Base-by-base conservation (phyloP, 2,329 filamentous ascomycete species). In the Arachnopeziza araneosa region DNA sequence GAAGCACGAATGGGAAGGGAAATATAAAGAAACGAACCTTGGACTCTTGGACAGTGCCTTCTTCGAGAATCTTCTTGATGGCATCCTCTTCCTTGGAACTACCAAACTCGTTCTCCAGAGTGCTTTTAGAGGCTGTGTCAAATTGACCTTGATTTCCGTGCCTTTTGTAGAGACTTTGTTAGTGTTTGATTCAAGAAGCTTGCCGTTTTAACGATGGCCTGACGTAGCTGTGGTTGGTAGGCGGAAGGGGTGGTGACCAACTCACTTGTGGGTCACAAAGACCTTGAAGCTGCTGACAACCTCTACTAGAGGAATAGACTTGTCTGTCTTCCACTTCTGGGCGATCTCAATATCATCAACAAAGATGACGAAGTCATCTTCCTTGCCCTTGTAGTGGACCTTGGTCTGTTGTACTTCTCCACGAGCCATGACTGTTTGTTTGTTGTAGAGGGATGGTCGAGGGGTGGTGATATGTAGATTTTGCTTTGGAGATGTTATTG, bases 211-310 rank as follows among this genome's bases (percentile, higher is more conserved):
- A n/a, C n/a, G 30, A 14, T 7, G 14, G 14, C 14, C 7, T 32
- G 30, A 59, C 36, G 21, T 10, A 52, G 22, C 44, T 52, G 30
- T 10, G 22, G 21, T 24, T 49, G 50, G 14, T 22, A 44, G 30
- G 49, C 23, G 55, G 57, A 56, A 56, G 17, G 36, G 17, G 12
- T 5, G 36, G 50, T 7, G 51, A 23, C 49, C 8, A 66, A 79
- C 89, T 78, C 82, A 97, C 93, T 88, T 89, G 80, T 96, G 90
- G 44, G 92, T 96, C 51, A 89, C 79, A 71, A 96, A 96, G 71
- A 99, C 81, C 82, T 96, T 90, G 82, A 91, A 98, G 8, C 89
- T 83, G 60, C 87, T 91, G 59, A 98, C 83, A 59, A 99, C 93
- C 70, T 97, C 87, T 1, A 90, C 83, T 54, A 98, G 78, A 48